These are phyloP conservation scores for Arbutus unedo DNA, from an alignment of 148 eudicot genomes.

Conservation along the genomic window DNA sequence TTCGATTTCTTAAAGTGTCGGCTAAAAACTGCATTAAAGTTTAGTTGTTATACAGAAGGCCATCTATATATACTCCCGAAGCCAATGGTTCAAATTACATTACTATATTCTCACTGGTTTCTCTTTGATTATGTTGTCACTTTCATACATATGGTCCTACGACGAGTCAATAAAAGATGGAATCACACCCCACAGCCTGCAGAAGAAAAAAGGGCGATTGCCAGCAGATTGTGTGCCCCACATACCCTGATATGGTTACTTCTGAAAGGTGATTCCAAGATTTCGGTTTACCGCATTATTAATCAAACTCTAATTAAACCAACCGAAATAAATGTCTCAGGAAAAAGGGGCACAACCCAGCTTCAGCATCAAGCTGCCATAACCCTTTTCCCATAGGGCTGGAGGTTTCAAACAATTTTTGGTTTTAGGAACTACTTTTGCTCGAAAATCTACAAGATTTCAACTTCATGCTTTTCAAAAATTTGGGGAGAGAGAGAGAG, in stretches of 20 bases:
- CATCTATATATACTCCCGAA: too few species aligned
- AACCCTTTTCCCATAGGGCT: not conserved
- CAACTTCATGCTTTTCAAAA: slow-evolving; percentile 11
- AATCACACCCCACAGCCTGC: not conserved
- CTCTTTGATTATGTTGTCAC: too few species aligned
- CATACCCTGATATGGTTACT: not conserved
- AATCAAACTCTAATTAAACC: not conserved
- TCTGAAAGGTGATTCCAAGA: not conserved
- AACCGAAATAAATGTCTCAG: not conserved
- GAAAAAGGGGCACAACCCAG: not conserved
- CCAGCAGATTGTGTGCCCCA: not conserved
- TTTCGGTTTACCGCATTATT: not conserved
- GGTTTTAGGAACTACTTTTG: slow-evolving; percentile 3
- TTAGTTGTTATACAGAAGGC: too few species aligned
- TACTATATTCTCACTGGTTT: too few species aligned
- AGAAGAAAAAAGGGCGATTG: not conserved
- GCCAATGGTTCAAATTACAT: too few species aligned
- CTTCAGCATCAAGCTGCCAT: not conserved
- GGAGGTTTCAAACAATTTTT: slow-evolving; percentile 3
- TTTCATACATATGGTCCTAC: not conserved
- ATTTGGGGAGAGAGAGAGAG: not conserved
- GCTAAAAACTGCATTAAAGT: too few species aligned
- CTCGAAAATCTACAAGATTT: not conserved
- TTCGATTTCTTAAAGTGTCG: too few species aligned
- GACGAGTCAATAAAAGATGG: not conserved